Conservation (phyloP, 2,329 filamentous ascomycete genomes). For the Fusarium coicis region DNA sequence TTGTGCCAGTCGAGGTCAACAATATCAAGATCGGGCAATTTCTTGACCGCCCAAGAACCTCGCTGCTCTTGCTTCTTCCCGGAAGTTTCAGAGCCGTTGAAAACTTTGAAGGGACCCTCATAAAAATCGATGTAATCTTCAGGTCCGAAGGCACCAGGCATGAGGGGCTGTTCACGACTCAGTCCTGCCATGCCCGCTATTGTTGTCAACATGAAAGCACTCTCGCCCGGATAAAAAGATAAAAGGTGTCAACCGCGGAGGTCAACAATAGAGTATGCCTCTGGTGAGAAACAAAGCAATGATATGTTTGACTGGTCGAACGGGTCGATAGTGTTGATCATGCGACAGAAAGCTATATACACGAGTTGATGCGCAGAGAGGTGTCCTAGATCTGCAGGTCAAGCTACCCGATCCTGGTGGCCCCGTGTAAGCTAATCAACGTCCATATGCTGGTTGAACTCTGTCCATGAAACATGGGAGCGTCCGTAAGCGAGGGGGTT, state of each 20-base stretch:
- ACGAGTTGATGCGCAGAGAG: constrained; percentile 2
- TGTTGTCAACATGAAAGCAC: neutral
- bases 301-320: constrained; percentile 1
- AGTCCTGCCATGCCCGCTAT: constrained; percentile 14
- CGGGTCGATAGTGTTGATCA: constrained; percentile 8
- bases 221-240: neutral
- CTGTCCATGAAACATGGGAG: constrained; percentile 1
- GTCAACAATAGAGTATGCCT: neutral
- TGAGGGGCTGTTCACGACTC: constrained; percentile 31
- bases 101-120: constrained; percentile 44
- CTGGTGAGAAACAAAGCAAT: neutral
- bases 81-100: constrained; percentile 41
- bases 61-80: constrained; percentile 33
- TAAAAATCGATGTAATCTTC: constrained; percentile 47
- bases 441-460: neutral
- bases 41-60: constrained; percentile 38
- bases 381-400: neutral
- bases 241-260: neutral
- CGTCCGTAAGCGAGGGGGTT: neutral
- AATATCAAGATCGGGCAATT: constrained; percentile 40
- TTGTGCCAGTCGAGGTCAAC: constrained; percentile 56
- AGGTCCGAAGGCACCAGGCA: constrained; percentile 46
- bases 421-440: constrained; percentile 4
- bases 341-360: constrained; percentile 20
- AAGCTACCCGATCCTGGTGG: constrained; percentile 4